A percentile compares a stretch with the other conserved stretches of the same genome.
These are phyloP conservation scores for Citrus glauca DNA, from an alignment of 345 rosid species.

Conservation along the genomic window DNA sequence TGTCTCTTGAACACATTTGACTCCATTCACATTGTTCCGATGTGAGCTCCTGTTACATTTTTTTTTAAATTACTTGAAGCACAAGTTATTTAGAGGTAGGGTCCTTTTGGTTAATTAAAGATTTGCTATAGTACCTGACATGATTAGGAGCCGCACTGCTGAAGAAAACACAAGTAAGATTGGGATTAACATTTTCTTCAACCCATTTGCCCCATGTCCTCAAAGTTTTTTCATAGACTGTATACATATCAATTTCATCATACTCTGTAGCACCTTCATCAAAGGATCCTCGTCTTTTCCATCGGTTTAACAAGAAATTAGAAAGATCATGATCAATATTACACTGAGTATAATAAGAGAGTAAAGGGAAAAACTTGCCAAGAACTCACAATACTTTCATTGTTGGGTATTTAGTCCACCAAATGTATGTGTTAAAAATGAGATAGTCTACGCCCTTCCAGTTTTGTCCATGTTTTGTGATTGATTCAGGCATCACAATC, in stretches of 20 bases:
- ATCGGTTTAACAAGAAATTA: not conserved
- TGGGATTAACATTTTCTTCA: conserved; percentile 58
- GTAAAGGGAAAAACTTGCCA: not conserved
- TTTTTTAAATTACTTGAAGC: not conserved
- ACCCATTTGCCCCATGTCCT: conserved; percentile 70
- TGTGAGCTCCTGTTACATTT: conserved; percentile 51
- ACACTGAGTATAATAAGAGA: not conserved
- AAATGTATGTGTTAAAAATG: conserved; percentile 57
- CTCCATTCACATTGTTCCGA: conserved; percentile 53
- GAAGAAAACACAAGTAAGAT: conserved; percentile 63
- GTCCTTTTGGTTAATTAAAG: not conserved
- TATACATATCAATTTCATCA: conserved; percentile 44
- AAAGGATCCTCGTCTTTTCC: conserved; percentile 51
- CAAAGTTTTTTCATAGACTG: conserved; percentile 50
- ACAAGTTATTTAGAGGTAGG: not conserved
- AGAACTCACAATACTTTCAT: conserved; percentile 52
- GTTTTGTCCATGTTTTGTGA: conserved; percentile 46
- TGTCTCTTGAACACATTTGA: conserved; percentile 62
- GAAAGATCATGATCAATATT: not conserved
- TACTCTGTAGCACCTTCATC: conserved; percentile 46
- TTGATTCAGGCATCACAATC: conserved; percentile 46
- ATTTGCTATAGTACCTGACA: conserved; percentile 32
- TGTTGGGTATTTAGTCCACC: conserved; percentile 55
- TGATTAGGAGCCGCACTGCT: conserved; percentile 81
- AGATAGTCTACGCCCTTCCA: conserved; percentile 56